These are phyloP conservation scores for Lasiodiplodia hormozganensis DNA, from an alignment of 2,329 filamentous ascomycete genomes.

Conservation along the genomic window DNA sequence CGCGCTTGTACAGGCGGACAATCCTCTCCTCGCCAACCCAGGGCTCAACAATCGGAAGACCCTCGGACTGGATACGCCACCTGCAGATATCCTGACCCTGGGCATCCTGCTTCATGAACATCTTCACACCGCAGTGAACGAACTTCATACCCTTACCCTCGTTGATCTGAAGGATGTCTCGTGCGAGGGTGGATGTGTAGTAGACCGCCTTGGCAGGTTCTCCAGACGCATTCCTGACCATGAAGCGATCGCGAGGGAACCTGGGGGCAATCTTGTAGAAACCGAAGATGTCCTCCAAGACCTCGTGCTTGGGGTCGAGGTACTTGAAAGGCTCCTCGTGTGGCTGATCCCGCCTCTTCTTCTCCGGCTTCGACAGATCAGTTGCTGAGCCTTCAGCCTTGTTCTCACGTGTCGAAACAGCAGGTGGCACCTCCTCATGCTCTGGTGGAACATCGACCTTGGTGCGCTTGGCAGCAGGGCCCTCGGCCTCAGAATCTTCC, in stretches of 20 bases:
- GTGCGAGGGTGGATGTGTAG: constrained; percentile 85
- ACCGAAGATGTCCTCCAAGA: constrained; percentile 76
- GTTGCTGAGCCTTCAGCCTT: constrained; percentile 1
- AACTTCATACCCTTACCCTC: constrained; percentile 93
- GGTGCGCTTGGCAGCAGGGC: constrained; percentile 41
- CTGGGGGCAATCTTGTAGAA: constrained; percentile 86
- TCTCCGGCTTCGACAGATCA: constrained; percentile 33
- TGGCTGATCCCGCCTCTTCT: constrained; percentile 55
- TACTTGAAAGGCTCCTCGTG: constrained; percentile 96
- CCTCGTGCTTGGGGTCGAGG: constrained; percentile 73
- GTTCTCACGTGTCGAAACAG: constrained; percentile 29
- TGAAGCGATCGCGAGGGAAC: constrained; percentile 90
- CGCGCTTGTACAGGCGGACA: constrained; percentile 75
- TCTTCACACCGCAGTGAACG: constrained; percentile 95
- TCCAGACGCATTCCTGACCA: constrained; percentile 92
- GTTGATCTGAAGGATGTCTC: constrained; percentile 85
- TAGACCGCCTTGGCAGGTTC: constrained; percentile 94
- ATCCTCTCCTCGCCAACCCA: constrained; percentile 84
- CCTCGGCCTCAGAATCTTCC: constrained; percentile 44
- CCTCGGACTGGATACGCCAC: constrained; percentile 96
- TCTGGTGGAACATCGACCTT: constrained; percentile 39
- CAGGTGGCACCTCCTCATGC: constrained; percentile 21
- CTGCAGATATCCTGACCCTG: constrained; percentile 85
- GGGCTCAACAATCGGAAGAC: constrained; percentile 86
- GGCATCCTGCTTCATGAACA: constrained; percentile 98